Evolutionary conservation across 495 filamentous ascomycete genomes (phyloP).

Genomic region (Chlorociboria aeruginascens): DNA sequence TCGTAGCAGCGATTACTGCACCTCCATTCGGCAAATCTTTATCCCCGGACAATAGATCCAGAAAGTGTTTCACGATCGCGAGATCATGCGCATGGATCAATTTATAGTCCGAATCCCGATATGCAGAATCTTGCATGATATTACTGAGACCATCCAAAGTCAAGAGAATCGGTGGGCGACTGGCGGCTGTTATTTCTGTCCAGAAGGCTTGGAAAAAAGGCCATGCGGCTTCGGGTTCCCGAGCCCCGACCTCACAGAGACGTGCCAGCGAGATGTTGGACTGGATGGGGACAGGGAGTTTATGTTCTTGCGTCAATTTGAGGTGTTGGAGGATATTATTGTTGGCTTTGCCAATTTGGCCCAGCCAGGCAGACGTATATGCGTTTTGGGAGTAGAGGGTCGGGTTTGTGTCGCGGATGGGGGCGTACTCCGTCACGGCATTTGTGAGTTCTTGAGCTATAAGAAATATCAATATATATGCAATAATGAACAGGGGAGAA

Average conservation of each 20-base stretch:
- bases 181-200: slow-evolving; percentile 56
- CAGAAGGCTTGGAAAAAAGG: slow-evolving; percentile 72
- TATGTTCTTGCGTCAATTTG: slow-evolving; percentile 45
- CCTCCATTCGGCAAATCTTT: slow-evolving; percentile 61
- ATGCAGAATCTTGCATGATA: slow-evolving; percentile 63
- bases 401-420: slow-evolving; percentile 41
- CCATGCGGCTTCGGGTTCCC: slow-evolving; percentile 67
- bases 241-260: slow-evolving; percentile 56
- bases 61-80: slow-evolving; percentile 61
- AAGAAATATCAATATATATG: slow-evolving; percentile 1
- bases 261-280: slow-evolving; percentile 52
- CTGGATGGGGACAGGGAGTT: slow-evolving; percentile 42
- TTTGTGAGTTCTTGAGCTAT: slow-evolving; percentile 71
- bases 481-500: background rate
- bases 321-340: slow-evolving; percentile 45
- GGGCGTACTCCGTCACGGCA: slow-evolving; percentile 66
- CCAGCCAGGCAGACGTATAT: slow-evolving; percentile 61
- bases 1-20: slow-evolving; percentile 61
- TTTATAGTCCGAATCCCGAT: slow-evolving; percentile 53
- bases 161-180: slow-evolving; percentile 70
- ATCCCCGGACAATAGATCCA: slow-evolving; percentile 51
- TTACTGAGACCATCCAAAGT: slow-evolving; percentile 66
- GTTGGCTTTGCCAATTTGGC: slow-evolving; percentile 62
- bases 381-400: slow-evolving; percentile 63
- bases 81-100: slow-evolving; percentile 83